Evolutionary conservation across 2,329 filamentous ascomycete species (phyloP), one percentile per base, ranked within the genome.

Genomic region (Penicillium verrucosum): DNA sequence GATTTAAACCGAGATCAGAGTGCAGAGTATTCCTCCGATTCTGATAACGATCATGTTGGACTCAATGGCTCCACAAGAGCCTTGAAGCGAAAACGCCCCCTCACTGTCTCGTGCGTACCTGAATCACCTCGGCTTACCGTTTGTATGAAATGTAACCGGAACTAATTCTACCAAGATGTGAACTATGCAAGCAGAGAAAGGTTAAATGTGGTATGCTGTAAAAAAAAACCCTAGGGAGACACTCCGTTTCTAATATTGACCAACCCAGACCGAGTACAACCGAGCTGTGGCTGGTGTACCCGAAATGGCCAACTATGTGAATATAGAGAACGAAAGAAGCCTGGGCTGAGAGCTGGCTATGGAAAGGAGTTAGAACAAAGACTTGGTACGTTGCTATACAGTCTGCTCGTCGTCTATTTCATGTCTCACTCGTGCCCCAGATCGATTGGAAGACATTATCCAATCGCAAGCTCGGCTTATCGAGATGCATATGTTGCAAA

Each of bases 301-400:
- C 83, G 86, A 49, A 88, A 89, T 71, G 81, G 82, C 56, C 83
- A 87, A 61, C 65, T 79, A 41, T 89, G 87, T 69, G 84, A 88
- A 69, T 89, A 89, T 69, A 85, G 84, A 59, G 86, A 88, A 65
- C 80, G 87, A 41, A 88, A 89, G 75, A 89, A 89, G 70, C 86
- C 87, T 8, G 87, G 87, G 2, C 78, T 83, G 37, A 77, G 83
- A 30, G 82, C 85, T 64, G 85, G 84, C 2, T 90, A 90, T 70
- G 88, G 88, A 16, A 83, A 87, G 54, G 88, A 90, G 72, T 75
- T 90, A 29, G 88, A 90, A 71, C 85, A 89, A 65, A 82, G 88
- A 37, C 81, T 90, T 40, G 74, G 75, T 77, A 68, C 44, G 68
- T 55, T 18, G 11, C 2, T 12, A 18, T 27, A 27, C 12, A 47